Conservation (phyloP, 352 stramenopile genomes). For the Phytophthora idaei region DNA sequence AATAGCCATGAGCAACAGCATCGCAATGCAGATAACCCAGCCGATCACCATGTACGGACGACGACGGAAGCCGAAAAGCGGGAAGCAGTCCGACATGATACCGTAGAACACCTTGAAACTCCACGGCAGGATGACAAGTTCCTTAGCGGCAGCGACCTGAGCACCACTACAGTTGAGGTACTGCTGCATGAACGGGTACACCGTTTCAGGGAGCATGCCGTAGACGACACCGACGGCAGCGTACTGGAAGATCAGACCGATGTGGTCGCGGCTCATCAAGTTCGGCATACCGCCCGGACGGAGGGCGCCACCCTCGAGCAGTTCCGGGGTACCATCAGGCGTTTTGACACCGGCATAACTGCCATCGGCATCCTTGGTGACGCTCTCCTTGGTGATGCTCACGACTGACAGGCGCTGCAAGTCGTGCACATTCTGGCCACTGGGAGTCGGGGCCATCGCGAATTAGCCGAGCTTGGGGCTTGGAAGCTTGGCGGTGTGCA, state of each 20-base stretch:
- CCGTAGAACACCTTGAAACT: conserved; percentile 68
- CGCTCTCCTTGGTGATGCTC: conserved; percentile 38
- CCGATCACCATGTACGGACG: conserved; percentile 70
- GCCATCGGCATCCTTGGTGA: conserved; percentile 28
- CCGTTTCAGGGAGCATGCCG: conserved; percentile 46
- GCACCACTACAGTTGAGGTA: conserved; percentile 62
- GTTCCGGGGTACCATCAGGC: conserved; percentile 21
- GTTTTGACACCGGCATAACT: conserved; percentile 43
- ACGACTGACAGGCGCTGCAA: conserved; percentile 46
- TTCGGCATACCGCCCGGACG: conserved; percentile 42
- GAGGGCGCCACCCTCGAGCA: conserved; percentile 44
- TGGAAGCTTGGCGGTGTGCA: conserved; percentile 16
- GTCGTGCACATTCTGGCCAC: conserved; percentile 34
- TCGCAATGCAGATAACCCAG: conserved; percentile 50
- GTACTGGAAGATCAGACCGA: conserved; percentile 59
- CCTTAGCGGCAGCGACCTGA: conserved; percentile 52
- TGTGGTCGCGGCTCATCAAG: conserved; percentile 42
- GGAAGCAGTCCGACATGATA: conserved; percentile 42
- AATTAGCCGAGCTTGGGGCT: conserved; percentile 8
- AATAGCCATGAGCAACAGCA: conserved; percentile 57
- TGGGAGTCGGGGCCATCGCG: conserved; percentile 28
- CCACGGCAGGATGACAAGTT: conserved; percentile 56
- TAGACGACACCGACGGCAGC: conserved; percentile 54
- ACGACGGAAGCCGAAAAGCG: conserved; percentile 62
- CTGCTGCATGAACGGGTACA: conserved; percentile 59